These are phyloP conservation scores for Chlorella sp. DNA, from an alignment of 139 green algal genomes.

Conservation along the genomic window DNA sequence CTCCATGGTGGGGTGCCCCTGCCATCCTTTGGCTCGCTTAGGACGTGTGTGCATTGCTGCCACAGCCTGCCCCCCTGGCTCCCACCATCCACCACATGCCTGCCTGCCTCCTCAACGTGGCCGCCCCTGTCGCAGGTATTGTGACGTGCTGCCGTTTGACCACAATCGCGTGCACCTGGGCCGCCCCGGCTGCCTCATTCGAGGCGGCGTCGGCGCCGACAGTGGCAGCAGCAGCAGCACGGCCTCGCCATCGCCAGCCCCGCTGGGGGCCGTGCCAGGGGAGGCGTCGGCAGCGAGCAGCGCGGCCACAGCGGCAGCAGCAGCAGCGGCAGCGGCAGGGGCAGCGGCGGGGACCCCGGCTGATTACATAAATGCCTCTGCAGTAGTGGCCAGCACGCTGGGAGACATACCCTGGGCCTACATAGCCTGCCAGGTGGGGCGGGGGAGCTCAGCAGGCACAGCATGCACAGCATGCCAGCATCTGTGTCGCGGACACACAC, in stretches of 20 bases:
- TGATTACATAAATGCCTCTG: slow-evolving; percentile 68
- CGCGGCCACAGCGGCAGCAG: background rate
- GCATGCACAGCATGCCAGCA: too few relatives aligned
- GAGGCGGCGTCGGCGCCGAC: background rate
- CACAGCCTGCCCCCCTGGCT: background rate
- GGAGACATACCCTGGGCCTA: slow-evolving; percentile 32
- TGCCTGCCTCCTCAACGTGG: background rate
- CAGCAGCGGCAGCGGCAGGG: background rate
- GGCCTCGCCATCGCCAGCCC: too few relatives aligned
- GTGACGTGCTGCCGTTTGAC: slow-evolving; percentile 64
- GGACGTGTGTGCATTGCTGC: background rate
- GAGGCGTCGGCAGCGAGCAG: too few relatives aligned
- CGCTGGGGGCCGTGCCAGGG: too few relatives aligned
- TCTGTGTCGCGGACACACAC: background rate
- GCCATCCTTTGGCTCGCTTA: too few relatives aligned
- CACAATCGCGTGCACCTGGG: slow-evolving; percentile 44
- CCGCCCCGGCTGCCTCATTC: background rate
- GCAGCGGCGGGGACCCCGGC: background rate
- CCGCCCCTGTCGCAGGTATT: slow-evolving; percentile 46
- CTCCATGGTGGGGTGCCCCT: too few relatives aligned
- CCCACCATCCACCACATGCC: too few relatives aligned
- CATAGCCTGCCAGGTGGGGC: slow-evolving; percentile 45
- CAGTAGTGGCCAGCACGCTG: background rate
- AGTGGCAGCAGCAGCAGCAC: background rate
- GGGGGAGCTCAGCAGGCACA: background rate